Conservation (phyloP, 2,329 filamentous ascomycete species). For the Phoma herbarum region DNA sequence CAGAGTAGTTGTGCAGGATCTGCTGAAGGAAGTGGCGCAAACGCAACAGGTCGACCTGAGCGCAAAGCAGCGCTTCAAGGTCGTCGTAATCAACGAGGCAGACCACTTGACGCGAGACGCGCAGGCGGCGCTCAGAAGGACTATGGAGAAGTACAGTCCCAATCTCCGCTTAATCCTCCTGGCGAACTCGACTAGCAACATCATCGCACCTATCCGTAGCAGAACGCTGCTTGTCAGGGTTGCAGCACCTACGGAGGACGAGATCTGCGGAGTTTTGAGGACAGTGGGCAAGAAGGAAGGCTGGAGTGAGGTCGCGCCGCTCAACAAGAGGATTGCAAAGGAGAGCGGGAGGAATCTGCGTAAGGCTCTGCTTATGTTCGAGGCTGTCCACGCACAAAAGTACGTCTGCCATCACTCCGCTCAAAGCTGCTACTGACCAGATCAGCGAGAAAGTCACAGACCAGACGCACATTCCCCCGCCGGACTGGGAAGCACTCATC, state of each 20-base stretch:
- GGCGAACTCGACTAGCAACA: conserved; percentile 96
- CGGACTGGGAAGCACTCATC: conserved; percentile 96
- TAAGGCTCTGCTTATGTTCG: conserved; percentile 92
- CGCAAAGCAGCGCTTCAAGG: conserved; percentile 94
- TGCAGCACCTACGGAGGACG: conserved; percentile 82
- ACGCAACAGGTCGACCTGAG: conserved; percentile 97
- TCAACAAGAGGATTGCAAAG: conserved; percentile 86
- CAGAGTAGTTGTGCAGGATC: conserved; percentile 91
- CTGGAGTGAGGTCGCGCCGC: conserved; percentile 76
- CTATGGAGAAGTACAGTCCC: conserved; percentile 99
- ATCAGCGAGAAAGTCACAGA: conserved; percentile 90
- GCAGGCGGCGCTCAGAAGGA: conserved; percentile 90
- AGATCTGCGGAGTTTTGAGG: conserved; percentile 81
- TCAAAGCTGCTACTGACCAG: conserved; percentile 18
- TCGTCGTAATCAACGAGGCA: conserved; percentile 98
- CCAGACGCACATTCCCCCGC: conserved; percentile 86
- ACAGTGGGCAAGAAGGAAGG: conserved; percentile 79
- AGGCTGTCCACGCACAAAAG: conserved; percentile 97
- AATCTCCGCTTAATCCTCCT: conserved; percentile 91
- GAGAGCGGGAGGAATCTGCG: conserved; percentile 92
- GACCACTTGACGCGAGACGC: conserved; percentile 94
- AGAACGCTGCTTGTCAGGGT: conserved; percentile 91
- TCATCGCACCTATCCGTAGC: conserved; percentile 97
- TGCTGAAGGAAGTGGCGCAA: conserved; percentile 97
- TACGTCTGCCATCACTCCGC: conserved; percentile 57